Conservation (phyloP, 2,329 filamentous ascomycete genomes). For the Trichophyton benhamiae region DNA sequence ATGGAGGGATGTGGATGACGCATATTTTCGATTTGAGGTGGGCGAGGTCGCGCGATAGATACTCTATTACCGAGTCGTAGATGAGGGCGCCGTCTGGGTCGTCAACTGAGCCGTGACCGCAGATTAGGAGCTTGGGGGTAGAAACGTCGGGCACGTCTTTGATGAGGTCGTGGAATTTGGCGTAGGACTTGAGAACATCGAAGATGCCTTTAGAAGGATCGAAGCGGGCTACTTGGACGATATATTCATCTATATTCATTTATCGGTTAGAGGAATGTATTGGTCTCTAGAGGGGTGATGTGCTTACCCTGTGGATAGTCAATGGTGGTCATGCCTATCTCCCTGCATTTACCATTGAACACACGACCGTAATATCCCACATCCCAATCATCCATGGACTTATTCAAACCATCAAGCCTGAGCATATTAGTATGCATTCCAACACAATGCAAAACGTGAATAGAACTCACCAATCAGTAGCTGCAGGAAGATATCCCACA, state of each 20-base stretch:
- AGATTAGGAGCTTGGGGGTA: conserved; percentile 60
- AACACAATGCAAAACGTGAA: neutral
- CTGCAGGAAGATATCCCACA: conserved; percentile 65
- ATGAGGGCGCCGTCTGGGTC: conserved; percentile 64
- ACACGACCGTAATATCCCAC: conserved; percentile 59
- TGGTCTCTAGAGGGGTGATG: neutral
- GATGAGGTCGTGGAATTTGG: conserved; percentile 54
- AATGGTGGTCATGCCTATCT: conserved; percentile 39
- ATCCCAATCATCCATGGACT: conserved; percentile 58
- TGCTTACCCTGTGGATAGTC: conserved; percentile 26
- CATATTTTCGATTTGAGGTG: conserved; percentile 55
- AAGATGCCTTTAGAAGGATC: conserved; percentile 74
- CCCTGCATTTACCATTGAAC: conserved; percentile 53
- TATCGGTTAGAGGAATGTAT: conserved; percentile 9
- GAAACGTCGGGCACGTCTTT: conserved; percentile 37
- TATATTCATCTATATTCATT: conserved; percentile 48
- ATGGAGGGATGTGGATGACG: conserved; percentile 63
- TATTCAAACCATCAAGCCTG: conserved; percentile 68
- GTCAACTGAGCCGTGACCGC: conserved; percentile 68
- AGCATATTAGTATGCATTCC: conserved; percentile 8
- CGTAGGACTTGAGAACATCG: conserved; percentile 63
- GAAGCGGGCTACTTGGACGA: conserved; percentile 69
- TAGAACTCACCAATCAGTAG: conserved; percentile 56
- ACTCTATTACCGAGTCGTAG: conserved; percentile 58
- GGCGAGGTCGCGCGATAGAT: conserved; percentile 51